These are phyloP conservation scores for Cicer chorassanicum DNA, from an alignment of 306 rosid genomes.

Conservation along the genomic window DNA sequence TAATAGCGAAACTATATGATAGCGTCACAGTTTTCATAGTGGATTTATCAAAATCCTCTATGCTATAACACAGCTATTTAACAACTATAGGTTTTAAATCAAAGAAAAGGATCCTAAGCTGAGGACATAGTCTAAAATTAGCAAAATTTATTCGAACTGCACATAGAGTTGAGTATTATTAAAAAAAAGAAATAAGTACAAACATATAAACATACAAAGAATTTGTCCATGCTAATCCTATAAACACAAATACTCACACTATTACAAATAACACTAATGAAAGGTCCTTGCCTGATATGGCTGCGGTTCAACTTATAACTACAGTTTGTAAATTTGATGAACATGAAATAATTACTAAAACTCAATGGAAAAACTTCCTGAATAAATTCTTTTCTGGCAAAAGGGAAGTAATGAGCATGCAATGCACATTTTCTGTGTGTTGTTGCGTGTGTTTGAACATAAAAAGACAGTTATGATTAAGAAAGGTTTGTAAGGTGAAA, in stretches of 20 bases:
- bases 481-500: conserved; percentile 8
- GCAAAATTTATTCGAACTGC: neutral
- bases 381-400: neutral
- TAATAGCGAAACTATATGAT: too few species aligned
- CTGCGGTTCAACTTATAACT: conserved; percentile 15
- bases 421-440: conserved; percentile 19
- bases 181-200: neutral
- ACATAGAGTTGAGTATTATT: conserved; percentile 2
- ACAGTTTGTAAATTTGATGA: neutral
- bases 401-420: conserved; percentile 23
- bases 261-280: neutral
- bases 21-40: too few species aligned
- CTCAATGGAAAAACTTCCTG: neutral
- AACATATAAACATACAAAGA: neutral
- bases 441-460: neutral
- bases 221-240: neutral
- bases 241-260: neutral
- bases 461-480: conserved; percentile 29
- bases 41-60: too few species aligned
- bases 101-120: conserved; percentile 6
- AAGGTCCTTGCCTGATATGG: neutral
- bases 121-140: neutral
- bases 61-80: too few species aligned
- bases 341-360: neutral
- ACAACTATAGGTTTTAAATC: neutral